Evolutionary conservation across 1,284 basidiomycete species (phyloP).

Genomic region (Afroboletus lepidellus): DNA sequence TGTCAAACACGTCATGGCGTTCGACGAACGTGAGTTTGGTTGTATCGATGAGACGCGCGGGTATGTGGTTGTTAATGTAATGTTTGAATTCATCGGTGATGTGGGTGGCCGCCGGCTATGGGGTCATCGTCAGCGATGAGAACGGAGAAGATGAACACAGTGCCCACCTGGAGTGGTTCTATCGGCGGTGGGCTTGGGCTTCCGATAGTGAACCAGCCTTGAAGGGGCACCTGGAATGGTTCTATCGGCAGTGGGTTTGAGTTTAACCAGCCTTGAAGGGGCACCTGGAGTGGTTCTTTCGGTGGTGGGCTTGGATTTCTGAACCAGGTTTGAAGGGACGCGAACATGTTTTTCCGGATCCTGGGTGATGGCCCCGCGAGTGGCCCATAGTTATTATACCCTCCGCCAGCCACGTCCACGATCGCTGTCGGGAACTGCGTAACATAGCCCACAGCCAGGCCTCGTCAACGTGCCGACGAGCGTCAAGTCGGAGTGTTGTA

Average conservation of each 20-base stretch:
- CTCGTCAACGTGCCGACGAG: conserved; percentile 8
- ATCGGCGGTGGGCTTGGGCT: not conserved
- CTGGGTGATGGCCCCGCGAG: not conserved
- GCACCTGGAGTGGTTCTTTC: conserved; percentile 5
- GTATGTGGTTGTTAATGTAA: conserved; percentile 29
- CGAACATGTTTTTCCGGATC: not conserved
- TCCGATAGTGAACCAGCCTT: no score
- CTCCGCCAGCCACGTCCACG: not conserved
- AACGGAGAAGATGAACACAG: not conserved
- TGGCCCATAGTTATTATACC: conserved; percentile 12
- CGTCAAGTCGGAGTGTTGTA: not conserved
- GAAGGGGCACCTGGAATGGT: conserved; percentile 7
- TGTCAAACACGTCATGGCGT: conserved; percentile 14
- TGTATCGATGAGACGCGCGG: conserved; percentile 28
- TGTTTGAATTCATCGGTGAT: conserved; percentile 14
- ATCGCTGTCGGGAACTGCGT: not conserved
- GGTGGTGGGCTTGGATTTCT: no score
- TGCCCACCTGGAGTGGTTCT: conserved; percentile 5
- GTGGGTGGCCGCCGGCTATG: conserved; percentile 3
- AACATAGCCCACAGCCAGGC: conserved; percentile 3
- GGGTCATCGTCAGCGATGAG: not conserved
- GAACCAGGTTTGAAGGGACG: conserved; percentile 4
- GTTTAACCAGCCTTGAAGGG: no score
- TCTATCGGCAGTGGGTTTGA: not conserved
- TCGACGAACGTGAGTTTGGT: conserved; percentile 23